Conservation (phyloP, 2,329 filamentous ascomycete species). For the Trichoderma semiorbis region DNA sequence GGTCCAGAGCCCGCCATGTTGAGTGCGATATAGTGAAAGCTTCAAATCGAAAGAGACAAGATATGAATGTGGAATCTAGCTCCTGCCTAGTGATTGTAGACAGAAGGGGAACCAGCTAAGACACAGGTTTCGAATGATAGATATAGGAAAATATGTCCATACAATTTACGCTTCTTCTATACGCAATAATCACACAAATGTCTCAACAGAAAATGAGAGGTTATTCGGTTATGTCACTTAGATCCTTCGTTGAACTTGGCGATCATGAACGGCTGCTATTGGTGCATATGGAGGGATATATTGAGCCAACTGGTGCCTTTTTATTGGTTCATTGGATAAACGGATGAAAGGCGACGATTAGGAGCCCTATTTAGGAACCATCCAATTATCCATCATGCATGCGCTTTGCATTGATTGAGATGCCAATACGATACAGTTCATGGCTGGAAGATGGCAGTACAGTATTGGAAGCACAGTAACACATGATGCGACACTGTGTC, state of each 20-base stretch:
- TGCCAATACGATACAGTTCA: not conserved
- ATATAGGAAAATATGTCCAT: not conserved
- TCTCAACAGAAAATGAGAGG: not conserved
- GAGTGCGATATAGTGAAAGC: not conserved
- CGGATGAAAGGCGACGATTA: not conserved
- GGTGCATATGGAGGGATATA: not conserved
- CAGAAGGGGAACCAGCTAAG: not conserved
- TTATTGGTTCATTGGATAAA: not conserved
- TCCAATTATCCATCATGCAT: not conserved
- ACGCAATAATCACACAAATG: not conserved
- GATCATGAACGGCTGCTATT: not conserved
- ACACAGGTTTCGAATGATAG: not conserved
- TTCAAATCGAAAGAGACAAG: not conserved
- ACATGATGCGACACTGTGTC: not conserved
- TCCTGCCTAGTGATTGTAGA: not conserved
- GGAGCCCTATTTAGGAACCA: not conserved
- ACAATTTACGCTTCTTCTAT: not conserved
- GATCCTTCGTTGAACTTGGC: not conserved
- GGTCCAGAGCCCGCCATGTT: not conserved
- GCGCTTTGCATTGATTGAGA: not conserved
- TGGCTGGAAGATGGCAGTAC: not conserved
- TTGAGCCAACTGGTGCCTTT: not conserved
- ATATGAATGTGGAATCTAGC: not conserved
- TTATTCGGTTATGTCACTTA: not conserved
- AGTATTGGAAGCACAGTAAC: not conserved